These are phyloP conservation scores for Leishmania mexicana DNA, from an alignment of 208 protist genomes.

Conservation along the genomic window DNA sequence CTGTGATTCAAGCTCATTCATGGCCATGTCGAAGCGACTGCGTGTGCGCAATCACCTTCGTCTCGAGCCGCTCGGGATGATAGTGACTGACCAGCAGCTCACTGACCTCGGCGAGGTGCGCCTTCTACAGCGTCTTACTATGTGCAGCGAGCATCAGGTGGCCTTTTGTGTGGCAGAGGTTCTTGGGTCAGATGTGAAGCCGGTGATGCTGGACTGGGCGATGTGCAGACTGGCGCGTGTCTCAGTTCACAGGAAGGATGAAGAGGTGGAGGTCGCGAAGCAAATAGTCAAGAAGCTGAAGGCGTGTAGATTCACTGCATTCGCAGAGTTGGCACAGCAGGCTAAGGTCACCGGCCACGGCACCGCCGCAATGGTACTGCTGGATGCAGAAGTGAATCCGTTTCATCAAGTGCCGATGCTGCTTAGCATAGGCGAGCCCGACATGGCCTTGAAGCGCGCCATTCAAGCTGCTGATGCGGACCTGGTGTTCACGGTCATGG, in stretches of 20 bases:
- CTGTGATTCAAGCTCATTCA: slow-evolving; percentile 84
- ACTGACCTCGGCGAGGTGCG: slow-evolving; percentile 48
- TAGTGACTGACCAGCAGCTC: slow-evolving; percentile 90
- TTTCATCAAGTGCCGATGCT: slow-evolving; percentile 59
- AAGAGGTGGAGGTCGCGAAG: slow-evolving; percentile 40
- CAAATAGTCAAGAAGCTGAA: slow-evolving; percentile 59
- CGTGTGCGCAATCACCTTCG: slow-evolving; percentile 91
- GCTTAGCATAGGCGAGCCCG: slow-evolving; percentile 72
- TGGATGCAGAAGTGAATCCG: slow-evolving; percentile 56
- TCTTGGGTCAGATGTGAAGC: slow-evolving; percentile 63
- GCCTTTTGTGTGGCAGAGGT: slow-evolving; percentile 80
- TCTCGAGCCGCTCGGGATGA: slow-evolving; percentile 71
- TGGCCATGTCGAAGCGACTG: slow-evolving; percentile 73
- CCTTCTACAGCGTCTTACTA: slow-evolving; percentile 79
- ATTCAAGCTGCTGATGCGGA: slow-evolving; percentile 49
- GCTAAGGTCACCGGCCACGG: slow-evolving; percentile 50
- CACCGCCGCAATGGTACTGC: slow-evolving; percentile 55
- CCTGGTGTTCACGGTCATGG: slow-evolving; percentile 71
- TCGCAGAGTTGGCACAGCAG: slow-evolving; percentile 66
- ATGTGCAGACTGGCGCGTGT: slow-evolving; percentile 78
- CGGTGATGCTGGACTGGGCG: slow-evolving; percentile 94
- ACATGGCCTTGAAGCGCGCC: slow-evolving; percentile 58
- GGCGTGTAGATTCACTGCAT: slow-evolving; percentile 40
- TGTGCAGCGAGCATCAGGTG: slow-evolving; percentile 84
- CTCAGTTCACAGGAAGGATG: slow-evolving; percentile 10